Conservation (phyloP, 169 alveolate species). For the Eimeria maxima region DNA sequence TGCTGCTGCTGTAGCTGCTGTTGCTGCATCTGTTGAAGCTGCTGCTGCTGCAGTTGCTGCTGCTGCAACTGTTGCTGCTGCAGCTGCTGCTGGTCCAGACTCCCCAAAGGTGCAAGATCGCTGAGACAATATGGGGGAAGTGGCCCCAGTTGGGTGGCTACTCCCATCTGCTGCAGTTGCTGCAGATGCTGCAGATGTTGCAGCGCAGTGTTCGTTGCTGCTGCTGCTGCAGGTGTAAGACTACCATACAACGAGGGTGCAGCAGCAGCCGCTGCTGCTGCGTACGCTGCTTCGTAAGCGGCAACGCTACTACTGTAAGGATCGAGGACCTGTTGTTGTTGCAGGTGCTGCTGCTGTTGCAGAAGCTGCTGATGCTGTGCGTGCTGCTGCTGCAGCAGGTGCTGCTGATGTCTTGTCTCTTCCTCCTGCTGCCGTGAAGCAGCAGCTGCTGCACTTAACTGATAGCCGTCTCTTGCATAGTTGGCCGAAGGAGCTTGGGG, state of each 20-base stretch:
- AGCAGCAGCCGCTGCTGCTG: conserved; percentile 56
- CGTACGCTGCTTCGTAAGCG: conserved; percentile 44
- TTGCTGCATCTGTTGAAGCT: conserved; percentile 1
- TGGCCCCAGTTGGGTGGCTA: conserved; percentile 37
- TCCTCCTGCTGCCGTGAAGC: conserved; percentile 54
- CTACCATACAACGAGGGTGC: conserved; percentile 38
- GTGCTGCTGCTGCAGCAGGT: conserved; percentile 64
- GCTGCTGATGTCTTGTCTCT: conserved; percentile 48
- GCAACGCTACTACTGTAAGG: conserved; percentile 45
- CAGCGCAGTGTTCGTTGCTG: conserved; percentile 39
- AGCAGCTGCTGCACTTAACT: conserved; percentile 37
- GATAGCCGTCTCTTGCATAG: conserved; percentile 27
- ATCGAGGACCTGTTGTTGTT: conserved; percentile 49
- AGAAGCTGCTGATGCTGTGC: conserved; percentile 62
- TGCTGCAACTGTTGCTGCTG: no score
- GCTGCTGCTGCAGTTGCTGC: conserved; percentile 21
- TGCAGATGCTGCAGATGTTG: conserved; percentile 36
- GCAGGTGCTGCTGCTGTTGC: conserved; percentile 53
- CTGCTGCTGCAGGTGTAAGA: conserved; percentile 28
- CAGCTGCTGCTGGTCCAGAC: conserved; percentile 59
- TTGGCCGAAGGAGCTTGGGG: neutral
- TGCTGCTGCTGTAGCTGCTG: conserved; percentile 41
- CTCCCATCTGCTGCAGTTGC: conserved; percentile 48
- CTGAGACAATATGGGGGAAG: conserved; percentile 15
- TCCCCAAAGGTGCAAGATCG: neutral